Base-by-base conservation (phyloP, 2,329 filamentous ascomycete genomes). In the Basipetospora chlamydospora region DNA sequence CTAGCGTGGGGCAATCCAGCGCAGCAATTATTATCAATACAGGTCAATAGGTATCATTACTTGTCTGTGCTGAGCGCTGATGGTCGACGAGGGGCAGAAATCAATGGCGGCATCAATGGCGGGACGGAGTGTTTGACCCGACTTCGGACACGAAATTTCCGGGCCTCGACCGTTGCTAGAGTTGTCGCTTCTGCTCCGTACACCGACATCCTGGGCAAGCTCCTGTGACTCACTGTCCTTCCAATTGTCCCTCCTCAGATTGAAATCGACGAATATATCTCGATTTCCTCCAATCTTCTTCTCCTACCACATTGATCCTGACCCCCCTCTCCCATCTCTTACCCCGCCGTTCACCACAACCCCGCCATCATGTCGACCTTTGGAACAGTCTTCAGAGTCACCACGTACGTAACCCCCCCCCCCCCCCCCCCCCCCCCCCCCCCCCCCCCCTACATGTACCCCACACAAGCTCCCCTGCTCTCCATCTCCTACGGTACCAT, bases 341-440 rank as follows among this genome's bases (percentile, higher is more conserved):
- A 22, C 28, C 18, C 16, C 33, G 40, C 41, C 39, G 35, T 34
- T 42, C 39, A 44, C 39, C 35, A 35, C 41, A 33, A 12, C 39
- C 29, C 35, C 36, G 32, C 38, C 57, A 68, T 41, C 44, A 90
- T 90, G 83, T 94, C 86, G 49, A 88, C 83, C 39, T 94, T 92
- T 59, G 86, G 87, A 48, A 66, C 79, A 35, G 70, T 77, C 57
- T 90, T 90, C 61, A 70, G 70, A 49, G 83, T 92, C 47, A 86
- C 82, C 44, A 92, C 83, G 76, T 86, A 70, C 47, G 74, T 61
- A 26, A 37, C 29, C 21, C 31, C 33, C 20, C 39, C 17, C 35
- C 42, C 46, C 41, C 42, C 37, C 30, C 11, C 17, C 38, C 43
- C 43, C 16, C 39, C n/a, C n/a, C n/a, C n/a, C n/a, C n/a, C n/a